These are phyloP conservation scores for Drechslera avenae DNA, from an alignment of 2,329 filamentous ascomycete species.

Conservation along the genomic window DNA sequence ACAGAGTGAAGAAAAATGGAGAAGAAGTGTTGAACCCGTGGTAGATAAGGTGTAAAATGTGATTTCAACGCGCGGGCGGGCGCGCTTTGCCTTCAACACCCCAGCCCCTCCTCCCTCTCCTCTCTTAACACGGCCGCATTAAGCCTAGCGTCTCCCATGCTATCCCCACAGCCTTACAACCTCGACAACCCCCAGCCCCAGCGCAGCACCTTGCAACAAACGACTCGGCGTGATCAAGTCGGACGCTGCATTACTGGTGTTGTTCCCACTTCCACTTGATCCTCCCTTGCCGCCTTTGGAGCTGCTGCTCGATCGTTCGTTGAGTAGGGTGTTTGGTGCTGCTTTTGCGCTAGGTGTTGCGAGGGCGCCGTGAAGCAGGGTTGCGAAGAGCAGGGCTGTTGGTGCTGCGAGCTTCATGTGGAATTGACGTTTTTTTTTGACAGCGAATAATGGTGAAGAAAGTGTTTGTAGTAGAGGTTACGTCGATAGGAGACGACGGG, in stretches of 20 bases:
- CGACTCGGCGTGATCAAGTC: constrained; percentile 25
- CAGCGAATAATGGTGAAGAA: no score
- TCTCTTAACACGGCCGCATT: no score
- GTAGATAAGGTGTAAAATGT: no score
- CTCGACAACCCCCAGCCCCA: constrained; percentile 36
- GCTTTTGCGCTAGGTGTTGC: constrained; percentile 23
- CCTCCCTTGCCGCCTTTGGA: constrained; percentile 17
- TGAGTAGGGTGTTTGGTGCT: constrained; percentile 23
- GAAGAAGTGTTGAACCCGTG: no score
- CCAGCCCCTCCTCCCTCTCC: no score
- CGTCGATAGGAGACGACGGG: no score
- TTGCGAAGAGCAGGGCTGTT: constrained; percentile 30
- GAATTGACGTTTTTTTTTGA: neutral
- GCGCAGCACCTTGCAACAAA: constrained; percentile 29
- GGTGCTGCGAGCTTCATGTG: constrained; percentile 36
- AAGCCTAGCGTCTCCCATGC: neutral
- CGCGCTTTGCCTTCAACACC: no score
- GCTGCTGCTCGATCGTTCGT: constrained; percentile 15
- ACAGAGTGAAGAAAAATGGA: no score
- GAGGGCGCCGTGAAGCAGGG: constrained; percentile 21
- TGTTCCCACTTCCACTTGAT: constrained; percentile 6
- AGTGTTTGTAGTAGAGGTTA: neutral
- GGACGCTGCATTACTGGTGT: constrained; percentile 27
- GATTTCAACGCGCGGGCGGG: no score
- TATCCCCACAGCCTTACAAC: constrained; percentile 30